Percentiles rank a stretch among this genome's conserved stretches.
Evolutionary conservation across 164 flowering plant genomes (phyloP).

Genomic region (Nymphaea thermarum): DNA sequence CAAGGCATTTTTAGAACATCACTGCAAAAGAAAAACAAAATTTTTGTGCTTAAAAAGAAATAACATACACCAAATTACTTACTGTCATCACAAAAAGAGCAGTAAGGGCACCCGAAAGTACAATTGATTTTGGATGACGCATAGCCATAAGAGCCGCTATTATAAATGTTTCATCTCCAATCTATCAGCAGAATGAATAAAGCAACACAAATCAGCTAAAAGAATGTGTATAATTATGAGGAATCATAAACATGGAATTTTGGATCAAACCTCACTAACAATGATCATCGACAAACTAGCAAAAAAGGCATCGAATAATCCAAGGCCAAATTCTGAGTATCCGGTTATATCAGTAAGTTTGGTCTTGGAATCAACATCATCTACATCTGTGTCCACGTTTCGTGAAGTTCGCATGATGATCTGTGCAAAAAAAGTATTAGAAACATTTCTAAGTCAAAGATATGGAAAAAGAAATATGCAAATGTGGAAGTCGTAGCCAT

Average conservation of each 20-base stretch:
- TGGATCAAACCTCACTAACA: conserved; percentile 76
- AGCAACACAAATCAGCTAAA: not conserved
- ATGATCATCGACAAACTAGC: conserved; percentile 89
- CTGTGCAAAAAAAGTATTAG: conserved; percentile 20
- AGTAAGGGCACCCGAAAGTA: conserved; percentile 86
- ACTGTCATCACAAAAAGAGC: conserved; percentile 98
- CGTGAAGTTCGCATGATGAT: conserved; percentile 24
- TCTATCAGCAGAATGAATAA: conserved; percentile 27
- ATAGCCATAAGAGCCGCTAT: conserved; percentile 99
- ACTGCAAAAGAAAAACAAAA: not conserved
- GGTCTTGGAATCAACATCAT: conserved; percentile 19
- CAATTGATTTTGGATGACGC: conserved; percentile 99
- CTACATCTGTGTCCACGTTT: conserved; percentile 14
- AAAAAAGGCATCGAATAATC: conserved; percentile 83
- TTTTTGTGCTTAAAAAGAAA: not conserved
- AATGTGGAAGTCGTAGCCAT: not conserved
- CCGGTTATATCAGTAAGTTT: conserved; percentile 13
- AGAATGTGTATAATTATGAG: not conserved
- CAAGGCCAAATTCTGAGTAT: conserved; percentile 49
- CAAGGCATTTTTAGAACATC: not conserved
- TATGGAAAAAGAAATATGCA: not conserved
- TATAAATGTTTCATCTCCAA: conserved; percentile 99
- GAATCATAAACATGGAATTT: not conserved
- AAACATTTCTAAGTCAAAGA: not conserved
- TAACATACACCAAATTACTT: conserved; percentile 16